Percentiles rank a stretch among this genome's conserved stretches.
These are phyloP conservation scores for Entonaema liquescens DNA, from an alignment of 495 filamentous ascomycete genomes.

Conservation along the genomic window DNA sequence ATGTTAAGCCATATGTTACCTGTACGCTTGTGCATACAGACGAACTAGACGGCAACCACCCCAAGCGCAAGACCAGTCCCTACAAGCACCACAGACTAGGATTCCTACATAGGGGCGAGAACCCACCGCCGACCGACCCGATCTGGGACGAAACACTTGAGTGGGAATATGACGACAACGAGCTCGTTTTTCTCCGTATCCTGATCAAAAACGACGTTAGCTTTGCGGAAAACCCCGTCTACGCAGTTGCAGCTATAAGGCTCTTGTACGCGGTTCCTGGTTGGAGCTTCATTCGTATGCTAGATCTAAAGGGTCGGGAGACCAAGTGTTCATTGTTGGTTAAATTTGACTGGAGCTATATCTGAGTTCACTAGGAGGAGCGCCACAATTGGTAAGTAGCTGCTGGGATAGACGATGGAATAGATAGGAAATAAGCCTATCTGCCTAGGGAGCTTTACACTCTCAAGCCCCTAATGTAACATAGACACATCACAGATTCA, in stretches of 20 bases:
- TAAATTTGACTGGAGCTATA: slow-evolving; percentile 56
- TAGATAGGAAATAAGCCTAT: no score
- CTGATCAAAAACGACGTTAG: slow-evolving; percentile 64
- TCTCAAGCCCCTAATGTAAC: no score
- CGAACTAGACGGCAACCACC: slow-evolving; percentile 47
- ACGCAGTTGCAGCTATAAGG: slow-evolving; percentile 57
- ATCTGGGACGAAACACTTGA: slow-evolving; percentile 62
- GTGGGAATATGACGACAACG: slow-evolving; percentile 65
- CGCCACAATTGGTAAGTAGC: no score
- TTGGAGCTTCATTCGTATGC: slow-evolving; percentile 63
- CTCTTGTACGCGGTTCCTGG: slow-evolving; percentile 57
- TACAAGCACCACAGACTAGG: slow-evolving; percentile 58
- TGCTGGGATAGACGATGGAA: no score
- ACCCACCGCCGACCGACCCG: slow-evolving; percentile 55
- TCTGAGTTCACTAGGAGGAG: slow-evolving; percentile 8
- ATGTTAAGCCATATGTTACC: slow-evolving; percentile 62
- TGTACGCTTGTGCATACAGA: slow-evolving; percentile 59
- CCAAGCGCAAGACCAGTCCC: slow-evolving; percentile 60
- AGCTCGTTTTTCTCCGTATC: slow-evolving; percentile 61
- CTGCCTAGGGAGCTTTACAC: no score
- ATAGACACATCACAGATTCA: no score
- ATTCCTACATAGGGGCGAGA: slow-evolving; percentile 53
- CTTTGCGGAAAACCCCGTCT: slow-evolving; percentile 59
- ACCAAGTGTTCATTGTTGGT: slow-evolving; percentile 61
- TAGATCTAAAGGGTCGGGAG: slow-evolving; percentile 62